phyloP scores from a whole-genome alignment of 2,329 filamentous ascomycete species.

The Didymella sp. region DNA sequence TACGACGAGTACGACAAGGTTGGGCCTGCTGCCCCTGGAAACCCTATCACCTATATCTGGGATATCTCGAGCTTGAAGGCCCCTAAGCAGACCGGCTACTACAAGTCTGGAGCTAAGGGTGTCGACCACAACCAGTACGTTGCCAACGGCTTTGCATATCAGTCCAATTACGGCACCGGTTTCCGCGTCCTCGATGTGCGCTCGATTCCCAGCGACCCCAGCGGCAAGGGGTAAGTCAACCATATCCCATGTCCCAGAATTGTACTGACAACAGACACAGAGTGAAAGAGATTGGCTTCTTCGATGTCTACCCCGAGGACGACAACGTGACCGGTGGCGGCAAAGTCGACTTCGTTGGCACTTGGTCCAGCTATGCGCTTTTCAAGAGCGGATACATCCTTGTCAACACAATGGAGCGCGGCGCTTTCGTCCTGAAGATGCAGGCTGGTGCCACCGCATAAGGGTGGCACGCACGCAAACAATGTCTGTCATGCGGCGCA shows the following conservation, averaged over 20 bases:
- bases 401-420: slow-evolving; percentile 52
- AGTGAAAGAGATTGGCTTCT: neutral
- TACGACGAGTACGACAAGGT: slow-evolving; percentile 50
- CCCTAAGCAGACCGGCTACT: slow-evolving; percentile 47
- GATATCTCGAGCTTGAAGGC: slow-evolving; percentile 44
- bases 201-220: slow-evolving; percentile 51
- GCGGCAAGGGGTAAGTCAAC: slow-evolving; percentile 36
- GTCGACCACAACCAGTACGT: slow-evolving; percentile 59
- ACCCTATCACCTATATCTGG: slow-evolving; percentile 52
- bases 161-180: slow-evolving; percentile 54
- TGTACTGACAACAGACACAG: neutral
- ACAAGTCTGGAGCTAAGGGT: slow-evolving; percentile 49
- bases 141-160: slow-evolving; percentile 52
- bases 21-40: slow-evolving; percentile 42
- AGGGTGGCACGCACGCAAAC: neutral
- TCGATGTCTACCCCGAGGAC: slow-evolving; percentile 54
- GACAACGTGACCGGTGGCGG: slow-evolving; percentile 50
- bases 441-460: slow-evolving; percentile 32
- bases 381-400: slow-evolving; percentile 52
- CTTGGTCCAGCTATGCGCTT: slow-evolving; percentile 53
- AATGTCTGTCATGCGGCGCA: neutral
- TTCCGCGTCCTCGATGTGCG: slow-evolving; percentile 53
- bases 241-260: neutral
- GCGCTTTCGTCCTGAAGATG: slow-evolving; percentile 48
- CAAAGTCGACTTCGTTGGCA: slow-evolving; percentile 53